Conservation (phyloP, 768 basidiomycete species). For the Chiua virens region DNA sequence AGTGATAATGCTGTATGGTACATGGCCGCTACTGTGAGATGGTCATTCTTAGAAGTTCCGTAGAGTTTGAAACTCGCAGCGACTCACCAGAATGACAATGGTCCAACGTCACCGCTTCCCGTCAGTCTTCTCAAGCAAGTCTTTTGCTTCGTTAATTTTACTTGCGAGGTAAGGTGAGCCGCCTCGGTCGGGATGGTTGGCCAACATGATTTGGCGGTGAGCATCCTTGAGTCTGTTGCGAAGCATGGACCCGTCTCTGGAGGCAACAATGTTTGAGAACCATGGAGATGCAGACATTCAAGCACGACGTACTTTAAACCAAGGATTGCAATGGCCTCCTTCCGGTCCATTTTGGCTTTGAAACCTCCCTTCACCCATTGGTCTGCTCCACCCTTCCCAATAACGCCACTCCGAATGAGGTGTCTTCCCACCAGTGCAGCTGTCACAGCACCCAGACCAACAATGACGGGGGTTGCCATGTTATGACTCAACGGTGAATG, state of each 20-base stretch:
- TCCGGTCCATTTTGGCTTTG: slow-evolving; percentile 93
- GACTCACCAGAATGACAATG: slow-evolving; percentile 11
- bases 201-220: slow-evolving; percentile 95
- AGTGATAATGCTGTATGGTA: slow-evolving; percentile 18
- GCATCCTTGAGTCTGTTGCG: slow-evolving; percentile 87
- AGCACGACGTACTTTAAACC: slow-evolving; percentile 77
- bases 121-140: slow-evolving; percentile 80
- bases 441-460: slow-evolving; percentile 76
- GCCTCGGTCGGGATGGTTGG: slow-evolving; percentile 97
- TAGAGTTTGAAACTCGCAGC: background rate
- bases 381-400: slow-evolving; percentile 63
- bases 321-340: slow-evolving; percentile 88
- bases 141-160: slow-evolving; percentile 99
- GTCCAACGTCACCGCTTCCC: slow-evolving; percentile 37
- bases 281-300: background rate
- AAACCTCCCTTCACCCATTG: slow-evolving; percentile 95
- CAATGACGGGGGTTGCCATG: slow-evolving; percentile 79
- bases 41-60: slow-evolving; percentile 2
- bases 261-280: background rate
- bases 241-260: slow-evolving; percentile 80
- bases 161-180: slow-evolving; percentile 98
- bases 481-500: background rate
- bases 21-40: slow-evolving; percentile 8
- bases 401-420: slow-evolving; percentile 59
- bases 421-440: slow-evolving; percentile 76